Evolutionary conservation across 225 moss, liverwort and hornwort species (phyloP).

Genomic region (Marchantia polymorpha): DNA sequence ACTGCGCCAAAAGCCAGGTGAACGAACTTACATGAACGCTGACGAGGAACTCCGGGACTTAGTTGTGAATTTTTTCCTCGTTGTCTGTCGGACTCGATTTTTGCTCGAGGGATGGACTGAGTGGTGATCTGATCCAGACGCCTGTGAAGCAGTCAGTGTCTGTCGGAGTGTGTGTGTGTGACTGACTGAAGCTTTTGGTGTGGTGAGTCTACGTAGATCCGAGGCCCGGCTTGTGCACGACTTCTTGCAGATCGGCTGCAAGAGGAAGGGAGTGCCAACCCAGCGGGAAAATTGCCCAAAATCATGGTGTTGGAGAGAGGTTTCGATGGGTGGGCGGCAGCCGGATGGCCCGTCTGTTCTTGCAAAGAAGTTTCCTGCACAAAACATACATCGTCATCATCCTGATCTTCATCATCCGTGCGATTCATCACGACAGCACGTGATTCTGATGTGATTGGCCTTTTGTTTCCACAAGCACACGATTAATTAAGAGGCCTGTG

Average conservation of each 20-base stretch:
- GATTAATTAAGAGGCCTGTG: no score
- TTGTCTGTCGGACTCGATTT: no score
- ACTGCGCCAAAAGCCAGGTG: constrained; percentile 86
- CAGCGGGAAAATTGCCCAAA: constrained; percentile 50
- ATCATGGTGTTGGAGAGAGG: constrained; percentile 68
- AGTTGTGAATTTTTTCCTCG: not conserved
- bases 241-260: constrained; percentile 56
- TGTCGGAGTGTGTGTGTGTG: not conserved
- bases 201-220: constrained; percentile 46
- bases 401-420: not conserved
- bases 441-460: no score
- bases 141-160: not conserved
- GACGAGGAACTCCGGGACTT: not conserved
- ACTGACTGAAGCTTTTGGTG: not conserved
- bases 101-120: not conserved
- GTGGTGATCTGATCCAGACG: not conserved
- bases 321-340: constrained; percentile 78
- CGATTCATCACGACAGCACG: no score
- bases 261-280: constrained; percentile 36
- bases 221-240: constrained; percentile 80
- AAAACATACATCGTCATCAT: constrained; percentile 7
- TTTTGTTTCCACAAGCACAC: no score
- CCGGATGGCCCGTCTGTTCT: constrained; percentile 70
- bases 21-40: not conserved
- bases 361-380: constrained; percentile 53